A percentile compares a stretch with the other conserved stretches of the same genome.
These are phyloP conservation scores for Claviceps purpurea DNA, from an alignment of 2,329 filamentous ascomycete species.

Conservation along the genomic window DNA sequence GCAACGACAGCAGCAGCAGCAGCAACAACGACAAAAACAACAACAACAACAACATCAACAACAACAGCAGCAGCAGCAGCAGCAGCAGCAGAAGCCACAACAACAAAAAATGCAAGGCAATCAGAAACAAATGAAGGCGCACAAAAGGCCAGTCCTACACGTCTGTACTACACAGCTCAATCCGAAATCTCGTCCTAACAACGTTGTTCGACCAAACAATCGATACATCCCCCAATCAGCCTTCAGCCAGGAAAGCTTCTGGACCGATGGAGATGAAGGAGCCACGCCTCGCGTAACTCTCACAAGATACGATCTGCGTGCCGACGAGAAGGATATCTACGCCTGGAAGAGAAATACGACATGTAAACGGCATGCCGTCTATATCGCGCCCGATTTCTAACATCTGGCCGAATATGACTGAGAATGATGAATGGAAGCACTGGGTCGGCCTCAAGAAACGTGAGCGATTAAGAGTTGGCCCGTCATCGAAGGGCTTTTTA, in stretches of 20 bases:
- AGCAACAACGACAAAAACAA: background rate
- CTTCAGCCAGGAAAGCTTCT: conserved; percentile 1
- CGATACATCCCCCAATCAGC: background rate
- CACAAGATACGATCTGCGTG: conserved; percentile 4
- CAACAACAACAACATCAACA: background rate
- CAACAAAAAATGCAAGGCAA: background rate
- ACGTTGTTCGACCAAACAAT: background rate
- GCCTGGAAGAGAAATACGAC: background rate
- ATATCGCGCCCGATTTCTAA: background rate
- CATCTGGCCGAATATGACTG: background rate
- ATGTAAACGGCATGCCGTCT: background rate
- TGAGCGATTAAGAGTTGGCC: too few species aligned
- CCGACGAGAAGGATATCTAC: conserved; percentile 3
- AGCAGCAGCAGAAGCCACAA: background rate
- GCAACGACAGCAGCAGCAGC: background rate
- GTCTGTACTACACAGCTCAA: background rate
- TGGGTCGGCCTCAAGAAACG: too few species aligned
- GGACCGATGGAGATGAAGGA: background rate
- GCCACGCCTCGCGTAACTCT: conserved; percentile 4
- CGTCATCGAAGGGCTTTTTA: too few species aligned
- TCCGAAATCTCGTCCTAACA: background rate
- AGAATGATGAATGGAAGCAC: too few species aligned
- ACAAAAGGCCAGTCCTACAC: background rate
- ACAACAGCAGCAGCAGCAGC: background rate
- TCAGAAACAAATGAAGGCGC: background rate